Evolutionary conservation across 129 eudicot species (phyloP), one percentile per base, ranked within the genome.

Genomic region (Flaveria robusta): DNA sequence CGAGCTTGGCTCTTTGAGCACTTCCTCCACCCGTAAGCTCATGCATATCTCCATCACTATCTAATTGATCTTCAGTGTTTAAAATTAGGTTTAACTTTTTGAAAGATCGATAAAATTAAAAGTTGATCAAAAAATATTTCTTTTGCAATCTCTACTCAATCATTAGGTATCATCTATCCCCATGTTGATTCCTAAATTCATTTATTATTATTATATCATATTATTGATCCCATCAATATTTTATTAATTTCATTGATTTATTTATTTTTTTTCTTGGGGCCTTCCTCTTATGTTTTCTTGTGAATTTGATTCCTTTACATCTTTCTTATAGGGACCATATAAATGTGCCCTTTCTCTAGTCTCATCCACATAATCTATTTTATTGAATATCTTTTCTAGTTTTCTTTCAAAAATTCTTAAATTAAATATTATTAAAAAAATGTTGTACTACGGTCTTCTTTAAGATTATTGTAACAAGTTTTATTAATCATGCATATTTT

Each of bases 1-100:
- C 93, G 99, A 2, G 99, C 99, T 80, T 95, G 99, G 99, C 96
- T 95, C 49, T 95, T 95, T 56, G 99, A 95, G 67, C 99, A 95
- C 86, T 95, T 95, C 73, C 89, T 95, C 42, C 99, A 95, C 76
- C 99, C 99, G 99, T 94, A 87, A 80, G 67, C 49, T 13, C 27
- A 12, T 34, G 62, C 74, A 58, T 39, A 56, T 22, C 37, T 74
- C 63, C 55, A 3, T 7, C 22, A 22, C 2, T 52, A 7, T 43
- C 14, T 43, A 43, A 5, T 18, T 51, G 72, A 66, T 77, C 39
- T 55, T 55, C 31, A 78, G 11, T 39, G 37, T 11, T 56, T 10
- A 45, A 70, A 41, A 23, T 58, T 43, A 46, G 50, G 76, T 22
- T 78, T 62, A 24, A 37, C 23, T 71, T 51, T 23, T 18, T 71